Conservation (phyloP, 495 filamentous ascomycete species). For the Hypomontagnella submonticulosa region DNA sequence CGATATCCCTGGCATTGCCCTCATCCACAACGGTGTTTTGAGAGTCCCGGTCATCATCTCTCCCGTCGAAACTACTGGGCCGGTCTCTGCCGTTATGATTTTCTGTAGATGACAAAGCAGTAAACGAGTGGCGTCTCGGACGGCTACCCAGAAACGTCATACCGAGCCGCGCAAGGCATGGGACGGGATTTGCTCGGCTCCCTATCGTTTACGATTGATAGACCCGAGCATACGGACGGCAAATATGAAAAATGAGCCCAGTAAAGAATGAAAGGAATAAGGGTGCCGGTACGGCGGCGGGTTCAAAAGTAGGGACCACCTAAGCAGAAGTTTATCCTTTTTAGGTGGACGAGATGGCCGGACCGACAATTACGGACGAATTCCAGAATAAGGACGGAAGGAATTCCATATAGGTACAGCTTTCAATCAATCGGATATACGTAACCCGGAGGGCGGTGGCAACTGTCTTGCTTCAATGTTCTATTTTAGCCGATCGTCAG, state of each 20-base stretch:
- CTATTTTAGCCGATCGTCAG: slow-evolving; percentile 42
- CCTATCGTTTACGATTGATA: slow-evolving; percentile 23
- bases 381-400: slow-evolving; percentile 11
- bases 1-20: slow-evolving; percentile 43
- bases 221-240: slow-evolving; percentile 20
- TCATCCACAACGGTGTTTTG: slow-evolving; percentile 45
- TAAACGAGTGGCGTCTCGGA: slow-evolving; percentile 46
- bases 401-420: neutral
- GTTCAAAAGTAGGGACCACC: neutral
- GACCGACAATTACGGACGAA: slow-evolving; percentile 13
- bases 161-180: slow-evolving; percentile 19
- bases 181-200: slow-evolving; percentile 29
- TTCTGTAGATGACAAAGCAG: slow-evolving; percentile 52
- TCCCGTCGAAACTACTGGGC: slow-evolving; percentile 34
- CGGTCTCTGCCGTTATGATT: slow-evolving; percentile 41
- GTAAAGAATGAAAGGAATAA: neutral
- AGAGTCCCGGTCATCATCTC: slow-evolving; percentile 40
- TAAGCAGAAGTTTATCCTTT: neutral
- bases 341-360: slow-evolving; percentile 5
- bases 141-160: slow-evolving; percentile 43
- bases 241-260: neutral
- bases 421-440: neutral
- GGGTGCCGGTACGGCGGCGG: neutral
- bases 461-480: slow-evolving; percentile 16
- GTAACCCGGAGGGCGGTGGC: slow-evolving; percentile 29